Percentiles rank a stretch among this genome's conserved stretches.
Conservation (phyloP, 345 rosid species). For the Citrus cavaleriei region DNA sequence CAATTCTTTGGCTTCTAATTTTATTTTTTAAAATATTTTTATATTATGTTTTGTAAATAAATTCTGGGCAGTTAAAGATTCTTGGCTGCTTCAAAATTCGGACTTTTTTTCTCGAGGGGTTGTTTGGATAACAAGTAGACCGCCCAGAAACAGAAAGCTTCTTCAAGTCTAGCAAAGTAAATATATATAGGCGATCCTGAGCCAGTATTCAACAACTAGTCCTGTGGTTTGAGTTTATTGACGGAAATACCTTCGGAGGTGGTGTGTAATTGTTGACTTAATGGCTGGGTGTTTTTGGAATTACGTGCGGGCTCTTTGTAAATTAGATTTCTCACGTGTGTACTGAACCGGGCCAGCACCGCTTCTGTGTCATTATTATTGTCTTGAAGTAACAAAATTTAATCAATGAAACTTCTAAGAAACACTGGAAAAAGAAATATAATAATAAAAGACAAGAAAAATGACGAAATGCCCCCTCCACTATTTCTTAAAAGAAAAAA, state of each 20-base stretch:
- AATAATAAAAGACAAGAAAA: too few species aligned
- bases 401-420: background rate
- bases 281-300: background rate
- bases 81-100: constrained; percentile 10
- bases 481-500: too few species aligned
- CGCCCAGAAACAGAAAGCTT: background rate
- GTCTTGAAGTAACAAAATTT: background rate
- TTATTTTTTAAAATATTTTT: too few species aligned
- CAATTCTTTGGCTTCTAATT: background rate
- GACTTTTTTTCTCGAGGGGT: background rate
- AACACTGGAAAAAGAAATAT: too few species aligned
- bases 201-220: background rate
- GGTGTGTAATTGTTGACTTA: background rate
- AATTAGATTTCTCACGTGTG: background rate
- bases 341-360: background rate
- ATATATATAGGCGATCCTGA: constrained; percentile 26
- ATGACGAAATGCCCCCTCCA: too few species aligned
- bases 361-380: too few species aligned
- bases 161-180: constrained; percentile 3
- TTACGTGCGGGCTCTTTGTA: background rate
- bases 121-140: background rate
- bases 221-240: background rate
- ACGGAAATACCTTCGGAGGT: background rate
- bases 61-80: constrained; percentile 5
- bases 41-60: background rate